phyloP scores from a whole-genome alignment of 1,284 basidiomycete genomes.

The Naganishia sp. region DNA sequence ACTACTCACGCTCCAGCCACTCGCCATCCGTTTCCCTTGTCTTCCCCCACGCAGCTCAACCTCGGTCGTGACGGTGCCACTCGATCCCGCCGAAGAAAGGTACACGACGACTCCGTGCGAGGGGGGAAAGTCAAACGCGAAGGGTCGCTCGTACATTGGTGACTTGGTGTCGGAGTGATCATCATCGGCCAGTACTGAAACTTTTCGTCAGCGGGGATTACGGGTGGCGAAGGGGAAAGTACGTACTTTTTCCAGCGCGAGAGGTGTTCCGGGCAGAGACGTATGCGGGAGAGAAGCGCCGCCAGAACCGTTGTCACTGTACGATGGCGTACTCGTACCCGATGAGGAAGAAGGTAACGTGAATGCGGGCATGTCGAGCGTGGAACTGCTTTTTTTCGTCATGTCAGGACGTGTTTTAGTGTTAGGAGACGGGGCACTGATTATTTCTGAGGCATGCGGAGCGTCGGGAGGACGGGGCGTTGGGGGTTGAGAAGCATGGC shows the following conservation, averaged over 20 bases:
- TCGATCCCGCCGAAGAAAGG: not conserved
- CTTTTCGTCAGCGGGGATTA: slow-evolving; percentile 4
- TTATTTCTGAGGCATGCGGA: slow-evolving; percentile 34
- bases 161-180: slow-evolving; percentile 43
- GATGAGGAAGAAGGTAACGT: slow-evolving; percentile 14
- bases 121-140: slow-evolving; percentile 35
- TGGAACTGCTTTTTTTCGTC: not conserved
- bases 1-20: slow-evolving; percentile 29
- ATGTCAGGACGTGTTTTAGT: not conserved
- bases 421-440: slow-evolving; percentile 26
- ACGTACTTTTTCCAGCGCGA: slow-evolving; percentile 40
- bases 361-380: slow-evolving; percentile 24
- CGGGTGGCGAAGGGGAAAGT: not conserved
- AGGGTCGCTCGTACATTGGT: slow-evolving; percentile 40
- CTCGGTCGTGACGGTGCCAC: slow-evolving; percentile 13
- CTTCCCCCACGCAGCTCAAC: slow-evolving; percentile 5
- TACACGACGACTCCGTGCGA: not conserved
- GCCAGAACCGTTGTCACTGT: not conserved
- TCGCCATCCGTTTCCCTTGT: slow-evolving; percentile 3
- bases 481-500: slow-evolving; percentile 39
- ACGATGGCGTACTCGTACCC: slow-evolving; percentile 15
- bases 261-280: slow-evolving; percentile 42
- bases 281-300: slow-evolving; percentile 34
- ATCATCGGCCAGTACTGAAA: slow-evolving; percentile 35
- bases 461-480: slow-evolving; percentile 38